These are phyloP conservation scores for Cytospora piceae DNA, from an alignment of 2,329 filamentous ascomycete species.

Conservation along the genomic window DNA sequence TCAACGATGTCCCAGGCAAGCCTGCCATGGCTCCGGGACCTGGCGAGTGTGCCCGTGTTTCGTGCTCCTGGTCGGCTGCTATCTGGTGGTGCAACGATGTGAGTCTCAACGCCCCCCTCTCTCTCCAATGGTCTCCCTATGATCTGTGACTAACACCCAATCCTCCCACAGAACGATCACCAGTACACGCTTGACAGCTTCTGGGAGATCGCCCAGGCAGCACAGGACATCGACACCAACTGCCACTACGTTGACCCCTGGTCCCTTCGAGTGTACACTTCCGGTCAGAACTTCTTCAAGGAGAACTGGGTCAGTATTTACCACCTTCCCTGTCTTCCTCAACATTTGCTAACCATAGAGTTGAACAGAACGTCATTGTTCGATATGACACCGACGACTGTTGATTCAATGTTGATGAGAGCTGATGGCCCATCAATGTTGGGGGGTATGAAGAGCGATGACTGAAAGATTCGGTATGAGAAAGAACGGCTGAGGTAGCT, in stretches of 20 bases:
- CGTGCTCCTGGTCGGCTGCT: constrained; percentile 6
- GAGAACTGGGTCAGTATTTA: constrained; percentile 3
- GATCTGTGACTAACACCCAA: neutral
- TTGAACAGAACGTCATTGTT: constrained; percentile 19
- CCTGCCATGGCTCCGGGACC: constrained; percentile 10
- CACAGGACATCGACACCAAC: constrained; percentile 10
- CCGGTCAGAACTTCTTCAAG: constrained; percentile 19
- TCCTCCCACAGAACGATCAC: neutral
- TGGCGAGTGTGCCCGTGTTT: constrained; percentile 15
- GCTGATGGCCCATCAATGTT: neutral
- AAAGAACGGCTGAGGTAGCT: neutral
- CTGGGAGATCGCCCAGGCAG: constrained; percentile 9
- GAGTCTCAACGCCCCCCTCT: neutral
- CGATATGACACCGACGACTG: constrained; percentile 3
- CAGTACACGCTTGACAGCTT: neutral
- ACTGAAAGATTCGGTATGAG: too few species aligned
- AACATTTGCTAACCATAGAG: neutral
- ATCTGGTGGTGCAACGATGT: constrained; percentile 22
- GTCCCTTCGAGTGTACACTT: neutral
- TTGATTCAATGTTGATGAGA: neutral
- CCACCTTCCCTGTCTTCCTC: neutral
- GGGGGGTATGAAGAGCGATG: neutral
- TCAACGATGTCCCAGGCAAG: neutral
- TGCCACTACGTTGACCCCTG: neutral
- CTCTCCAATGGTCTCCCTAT: neutral